Percentiles rank a stretch among this genome's conserved stretches.
Evolutionary conservation across 495 filamentous ascomycete genomes (phyloP).

Genomic region (Daldinia bambusicola): DNA sequence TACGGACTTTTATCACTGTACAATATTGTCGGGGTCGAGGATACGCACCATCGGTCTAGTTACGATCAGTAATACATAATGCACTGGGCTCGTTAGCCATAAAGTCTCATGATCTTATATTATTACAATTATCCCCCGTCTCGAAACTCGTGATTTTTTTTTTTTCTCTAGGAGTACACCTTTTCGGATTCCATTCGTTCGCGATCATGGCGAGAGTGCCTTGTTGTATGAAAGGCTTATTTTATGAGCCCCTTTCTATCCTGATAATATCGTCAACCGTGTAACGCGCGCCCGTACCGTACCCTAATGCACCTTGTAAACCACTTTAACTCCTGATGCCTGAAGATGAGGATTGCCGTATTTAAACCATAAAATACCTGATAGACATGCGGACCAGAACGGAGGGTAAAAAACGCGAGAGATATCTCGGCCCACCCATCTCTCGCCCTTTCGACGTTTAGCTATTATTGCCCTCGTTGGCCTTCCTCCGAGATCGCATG

Average conservation of each 20-base stretch:
- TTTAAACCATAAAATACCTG: background rate
- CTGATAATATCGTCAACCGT: constrained; percentile 7
- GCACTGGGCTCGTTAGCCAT: background rate
- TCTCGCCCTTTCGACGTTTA: background rate
- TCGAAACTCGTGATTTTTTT: background rate
- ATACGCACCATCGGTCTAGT: background rate
- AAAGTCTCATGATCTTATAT: background rate
- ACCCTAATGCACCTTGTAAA: constrained; percentile 13
- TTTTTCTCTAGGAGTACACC: background rate
- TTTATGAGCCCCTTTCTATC: constrained; percentile 7
- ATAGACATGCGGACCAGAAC: background rate
- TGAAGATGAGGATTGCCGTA: constrained; percentile 1
- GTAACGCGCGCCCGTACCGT: constrained; percentile 3
- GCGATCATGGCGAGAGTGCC: background rate
- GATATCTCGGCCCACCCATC: background rate
- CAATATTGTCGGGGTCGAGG: background rate
- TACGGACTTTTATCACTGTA: constrained; percentile 4
- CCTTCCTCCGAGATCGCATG: constrained; percentile 71
- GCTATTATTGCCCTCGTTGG: constrained; percentile 42
- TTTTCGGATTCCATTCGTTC: constrained; percentile 4
- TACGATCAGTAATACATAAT: constrained; percentile 7
- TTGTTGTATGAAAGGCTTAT: background rate
- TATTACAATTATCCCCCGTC: background rate
- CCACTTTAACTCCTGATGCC: constrained; percentile 29
- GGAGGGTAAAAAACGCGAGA: background rate